A percentile compares a stretch with the other conserved stretches of the same genome.
Evolutionary conservation across 257 asterid genomes (phyloP).

Genomic region (Gardenia jasminoides): DNA sequence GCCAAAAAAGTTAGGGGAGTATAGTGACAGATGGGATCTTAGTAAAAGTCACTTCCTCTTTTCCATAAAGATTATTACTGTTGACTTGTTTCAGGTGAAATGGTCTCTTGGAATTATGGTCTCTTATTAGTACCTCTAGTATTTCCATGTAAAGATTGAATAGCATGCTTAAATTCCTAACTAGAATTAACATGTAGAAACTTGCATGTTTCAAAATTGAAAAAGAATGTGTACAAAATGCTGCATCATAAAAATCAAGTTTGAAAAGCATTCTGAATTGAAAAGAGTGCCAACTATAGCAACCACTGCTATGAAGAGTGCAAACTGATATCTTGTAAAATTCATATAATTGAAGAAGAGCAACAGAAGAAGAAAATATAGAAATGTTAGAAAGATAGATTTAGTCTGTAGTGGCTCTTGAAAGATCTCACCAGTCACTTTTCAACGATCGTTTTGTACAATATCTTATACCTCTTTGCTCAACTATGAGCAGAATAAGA

Average conservation of each 20-base stretch:
- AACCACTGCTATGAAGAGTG: not conserved
- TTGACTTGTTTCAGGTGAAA: not conserved
- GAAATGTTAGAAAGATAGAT: not conserved
- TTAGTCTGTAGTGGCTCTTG: slow-evolving; percentile 6
- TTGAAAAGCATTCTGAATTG: not conserved
- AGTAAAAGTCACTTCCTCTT: not conserved
- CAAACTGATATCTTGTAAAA: not conserved
- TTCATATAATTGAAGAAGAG: not conserved
- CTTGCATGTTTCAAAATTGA: not conserved
- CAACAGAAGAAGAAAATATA: not conserved
- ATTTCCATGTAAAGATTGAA: not conserved
- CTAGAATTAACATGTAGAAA: not conserved
- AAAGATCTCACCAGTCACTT: not conserved
- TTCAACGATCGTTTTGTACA: slow-evolving; percentile 38
- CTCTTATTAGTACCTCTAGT: too few relatives aligned
- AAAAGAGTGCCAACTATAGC: not conserved
- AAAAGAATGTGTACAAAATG: not conserved
- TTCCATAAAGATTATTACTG: not conserved
- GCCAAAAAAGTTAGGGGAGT: not conserved
- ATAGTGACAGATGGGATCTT: not conserved
- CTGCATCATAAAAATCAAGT: not conserved
- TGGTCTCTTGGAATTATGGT: too few relatives aligned
- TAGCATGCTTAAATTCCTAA: not conserved
- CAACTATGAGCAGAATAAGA: slow-evolving; percentile 8
- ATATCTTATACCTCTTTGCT: slow-evolving; percentile 10